A percentile compares a stretch with the other conserved stretches of the same genome.
phyloP scores from a whole-genome alignment of 129 eudicot species.

The Pulicaria dysenterica region DNA sequence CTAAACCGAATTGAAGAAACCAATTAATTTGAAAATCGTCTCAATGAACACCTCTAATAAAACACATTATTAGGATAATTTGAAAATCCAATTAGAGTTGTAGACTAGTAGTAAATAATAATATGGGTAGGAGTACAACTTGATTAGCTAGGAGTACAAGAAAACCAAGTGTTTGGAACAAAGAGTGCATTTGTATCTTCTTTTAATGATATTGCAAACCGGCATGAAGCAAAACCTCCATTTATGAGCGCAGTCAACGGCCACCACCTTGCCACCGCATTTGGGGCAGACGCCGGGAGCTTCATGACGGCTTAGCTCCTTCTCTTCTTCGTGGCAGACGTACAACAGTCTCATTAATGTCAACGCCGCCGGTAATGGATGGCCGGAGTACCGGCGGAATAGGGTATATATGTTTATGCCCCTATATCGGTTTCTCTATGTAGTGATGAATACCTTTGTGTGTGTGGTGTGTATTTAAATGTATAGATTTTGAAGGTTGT shows the following conservation, averaged over 20 bases:
- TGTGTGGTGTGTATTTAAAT: too few species aligned
- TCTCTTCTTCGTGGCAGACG: constrained; percentile 32
- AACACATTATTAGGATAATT: too few species aligned
- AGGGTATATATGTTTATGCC: too few species aligned
- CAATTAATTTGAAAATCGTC: too few species aligned
- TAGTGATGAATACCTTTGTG: too few species aligned
- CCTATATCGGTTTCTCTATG: too few species aligned
- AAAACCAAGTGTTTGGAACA: constrained; percentile 39
- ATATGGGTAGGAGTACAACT: neutral
- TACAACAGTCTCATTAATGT: constrained; percentile 28
- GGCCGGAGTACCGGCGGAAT: neutral
- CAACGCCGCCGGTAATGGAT: neutral
- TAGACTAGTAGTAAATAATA: too few species aligned
- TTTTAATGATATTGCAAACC: constrained; percentile 33
- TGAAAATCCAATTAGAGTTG: too few species aligned
- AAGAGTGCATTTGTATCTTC: constrained; percentile 35
- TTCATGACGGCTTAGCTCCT: constrained; percentile 33
- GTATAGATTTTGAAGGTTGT: too few species aligned
- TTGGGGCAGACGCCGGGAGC: constrained; percentile 42
- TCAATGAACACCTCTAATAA: too few species aligned
- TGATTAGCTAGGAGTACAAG: constrained; percentile 25
- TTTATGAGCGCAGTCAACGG: constrained; percentile 32
- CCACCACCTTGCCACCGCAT: constrained; percentile 44
- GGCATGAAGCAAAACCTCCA: constrained; percentile 43
- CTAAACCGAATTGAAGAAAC: too few species aligned